A percentile compares a stretch with the other conserved stretches of the same genome.
These are phyloP conservation scores for Globisporangium spinosum DNA, from an alignment of 352 stramenopile genomes.

Conservation along the genomic window DNA sequence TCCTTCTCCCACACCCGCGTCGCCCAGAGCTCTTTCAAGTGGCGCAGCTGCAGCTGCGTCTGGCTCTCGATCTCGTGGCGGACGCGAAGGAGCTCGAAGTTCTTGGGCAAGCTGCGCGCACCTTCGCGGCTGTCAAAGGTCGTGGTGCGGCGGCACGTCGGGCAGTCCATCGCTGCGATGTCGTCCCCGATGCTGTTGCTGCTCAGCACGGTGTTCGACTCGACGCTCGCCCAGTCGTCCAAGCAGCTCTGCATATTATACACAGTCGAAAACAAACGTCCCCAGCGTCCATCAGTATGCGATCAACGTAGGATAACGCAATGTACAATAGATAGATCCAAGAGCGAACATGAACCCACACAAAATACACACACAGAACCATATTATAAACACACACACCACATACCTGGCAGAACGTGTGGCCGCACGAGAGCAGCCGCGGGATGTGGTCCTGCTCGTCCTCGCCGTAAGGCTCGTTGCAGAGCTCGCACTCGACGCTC, in stretches of 20 bases:
- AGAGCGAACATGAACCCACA: not conserved
- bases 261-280: not conserved
- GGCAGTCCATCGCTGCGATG: conserved; percentile 54
- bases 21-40: conserved; percentile 49
- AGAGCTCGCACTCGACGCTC: conserved; percentile 83
- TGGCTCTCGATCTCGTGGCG: conserved; percentile 78
- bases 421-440: conserved; percentile 66
- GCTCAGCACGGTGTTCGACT: conserved; percentile 22
- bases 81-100: conserved; percentile 82
- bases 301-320: not conserved
- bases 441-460: conserved; percentile 66
- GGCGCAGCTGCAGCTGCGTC: conserved; percentile 49
- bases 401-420: conserved; percentile 81
- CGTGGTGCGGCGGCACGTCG: conserved; percentile 64
- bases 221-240: conserved; percentile 52
- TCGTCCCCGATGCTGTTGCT: conserved; percentile 17
- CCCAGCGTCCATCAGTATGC: not conserved
- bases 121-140: conserved; percentile 37
- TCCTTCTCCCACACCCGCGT: conserved; percentile 76
- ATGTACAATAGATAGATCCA: not conserved
- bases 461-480: conserved; percentile 75
- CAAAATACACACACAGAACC: conserved; percentile 2
- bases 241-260: conserved; percentile 41
- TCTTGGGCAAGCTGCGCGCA: conserved; percentile 69
- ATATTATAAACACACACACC: not conserved